Evolutionary conservation across 1,284 basidiomycete genomes (phyloP).

Genomic region (Cystobasidiaceae sp.): DNA sequence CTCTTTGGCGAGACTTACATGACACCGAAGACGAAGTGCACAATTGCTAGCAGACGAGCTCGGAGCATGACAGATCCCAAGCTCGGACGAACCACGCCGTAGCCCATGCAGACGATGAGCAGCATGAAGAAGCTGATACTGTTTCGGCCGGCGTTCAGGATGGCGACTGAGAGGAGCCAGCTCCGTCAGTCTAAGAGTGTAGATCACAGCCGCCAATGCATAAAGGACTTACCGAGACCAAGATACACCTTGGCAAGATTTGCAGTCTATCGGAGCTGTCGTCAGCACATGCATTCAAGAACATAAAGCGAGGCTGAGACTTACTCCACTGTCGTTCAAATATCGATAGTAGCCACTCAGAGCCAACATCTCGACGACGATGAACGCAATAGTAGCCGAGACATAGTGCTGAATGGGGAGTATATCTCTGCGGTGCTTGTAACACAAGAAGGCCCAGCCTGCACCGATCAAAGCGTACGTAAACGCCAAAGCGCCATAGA

Average conservation of each 20-base stretch:
- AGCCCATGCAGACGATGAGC: conserved; percentile 61
- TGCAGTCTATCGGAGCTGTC: not conserved
- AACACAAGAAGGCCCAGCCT: conserved; percentile 80
- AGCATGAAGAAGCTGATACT: conserved; percentile 93
- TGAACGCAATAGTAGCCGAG: conserved; percentile 79
- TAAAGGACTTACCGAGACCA: conserved; percentile 63
- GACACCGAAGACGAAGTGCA: conserved; percentile 88
- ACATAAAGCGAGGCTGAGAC: conserved; percentile 45
- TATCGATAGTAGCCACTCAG: conserved; percentile 84
- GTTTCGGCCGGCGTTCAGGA: conserved; percentile 88
- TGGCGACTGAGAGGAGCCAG: conserved; percentile 57
- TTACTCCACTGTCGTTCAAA: conserved; percentile 78
- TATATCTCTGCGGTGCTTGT: conserved; percentile 71
- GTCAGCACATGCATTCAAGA: not conserved
- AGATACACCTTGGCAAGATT: conserved; percentile 49
- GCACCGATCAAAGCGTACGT: conserved; percentile 65
- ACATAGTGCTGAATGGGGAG: conserved; percentile 88
- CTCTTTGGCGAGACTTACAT: conserved; percentile 51
- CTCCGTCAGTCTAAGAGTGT: not conserved
- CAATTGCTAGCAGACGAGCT: conserved; percentile 67
- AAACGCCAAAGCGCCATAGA: conserved; percentile 78
- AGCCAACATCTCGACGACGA: conserved; percentile 89
- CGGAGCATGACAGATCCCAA: conserved; percentile 71
- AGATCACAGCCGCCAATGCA: not conserved
- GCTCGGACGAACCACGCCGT: conserved; percentile 49